Evolutionary conservation across 78 protist genomes (phyloP), one percentile per base, ranked within the genome.

Genomic region (Abeoforma whisleri): DNA sequence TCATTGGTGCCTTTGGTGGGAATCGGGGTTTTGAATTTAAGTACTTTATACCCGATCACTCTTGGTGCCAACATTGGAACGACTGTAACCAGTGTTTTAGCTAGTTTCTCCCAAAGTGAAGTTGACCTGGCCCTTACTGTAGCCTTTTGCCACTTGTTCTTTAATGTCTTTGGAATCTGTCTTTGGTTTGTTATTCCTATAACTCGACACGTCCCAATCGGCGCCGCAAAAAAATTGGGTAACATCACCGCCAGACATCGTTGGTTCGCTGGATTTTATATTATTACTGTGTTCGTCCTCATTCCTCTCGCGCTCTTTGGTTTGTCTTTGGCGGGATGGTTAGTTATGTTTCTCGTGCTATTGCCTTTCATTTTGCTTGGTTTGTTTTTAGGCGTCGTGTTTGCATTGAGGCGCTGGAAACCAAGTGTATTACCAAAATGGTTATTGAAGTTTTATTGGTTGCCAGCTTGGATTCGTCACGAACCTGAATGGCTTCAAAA

Each of bases 11-110:
- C 70, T 28, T 62, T 62, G 35, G 70, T 62, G 70, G 70, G 35
- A 25, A 62, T 62, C 25, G 70, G 70, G 25, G 25, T 62, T 62
- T 25, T 62, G 25, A 62, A 25, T 28, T 25, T 62, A 28, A 25
- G 25, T 28, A 62, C 25, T 25, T 28, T 62, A 25, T 62, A 62
- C 25, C 70, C 70, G 35, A 62, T 62, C 35, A 62, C 70, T 25
- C 70, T 62, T 25, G 70, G 70, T 62, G 70, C 70, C 70, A 62
- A 62, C 70, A 62, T 62, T 62, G 70, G 70, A 28, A 62, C 70
- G 35, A 62, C 70, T 25, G 25, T 62, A 25, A 62, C 70, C 70
- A 25, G 70, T 62, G 25, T 62, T 62, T 25, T 62, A 25, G 70
- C 70, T 25, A 25, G 35, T 62, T 25, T 62, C 25, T 62, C 70